Conservation (phyloP, 305 asterid genomes). For the Petunia hybrid region DNA sequence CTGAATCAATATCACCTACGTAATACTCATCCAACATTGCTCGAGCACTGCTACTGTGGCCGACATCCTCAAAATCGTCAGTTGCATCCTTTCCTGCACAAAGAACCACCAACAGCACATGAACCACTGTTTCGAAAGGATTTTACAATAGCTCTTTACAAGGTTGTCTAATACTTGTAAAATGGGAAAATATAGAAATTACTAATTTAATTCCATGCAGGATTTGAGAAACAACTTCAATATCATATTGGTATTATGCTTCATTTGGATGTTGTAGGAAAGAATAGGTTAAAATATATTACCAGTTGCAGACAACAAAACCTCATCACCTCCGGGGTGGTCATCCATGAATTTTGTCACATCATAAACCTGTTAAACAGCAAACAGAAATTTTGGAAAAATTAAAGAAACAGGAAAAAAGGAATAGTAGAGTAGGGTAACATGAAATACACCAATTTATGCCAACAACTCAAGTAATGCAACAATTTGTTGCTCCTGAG, state of each 20-base stretch:
- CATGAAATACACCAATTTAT: not conserved
- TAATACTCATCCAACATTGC: conserved; percentile 70
- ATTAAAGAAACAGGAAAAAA: conserved; percentile 9
- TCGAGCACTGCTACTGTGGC: conserved; percentile 81
- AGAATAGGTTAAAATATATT: conserved; percentile 8
- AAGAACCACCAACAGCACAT: not conserved
- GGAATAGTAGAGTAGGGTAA: not conserved
- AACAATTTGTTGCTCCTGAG: not conserved
- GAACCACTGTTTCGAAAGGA: not conserved
- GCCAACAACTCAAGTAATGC: not conserved
- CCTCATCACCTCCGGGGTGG: conserved; percentile 98
- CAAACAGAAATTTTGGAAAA: not conserved
- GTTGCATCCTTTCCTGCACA: conserved; percentile 87
- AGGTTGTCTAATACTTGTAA: conserved; percentile 5
- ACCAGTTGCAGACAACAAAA: conserved; percentile 84
- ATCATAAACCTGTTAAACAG: conserved; percentile 65
- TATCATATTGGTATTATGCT: not conserved
- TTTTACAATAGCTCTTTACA: not conserved
- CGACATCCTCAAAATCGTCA: conserved; percentile 91
- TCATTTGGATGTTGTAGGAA: conserved; percentile 3
- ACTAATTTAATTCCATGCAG: not conserved
- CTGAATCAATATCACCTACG: conserved; percentile 67
- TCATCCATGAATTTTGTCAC: conserved; percentile 93
- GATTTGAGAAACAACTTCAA: conserved; percentile 7
- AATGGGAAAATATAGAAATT: not conserved